These are phyloP conservation scores for Coniochaeta hoffmannii DNA, from an alignment of 2,329 filamentous ascomycete genomes.

Conservation along the genomic window DNA sequence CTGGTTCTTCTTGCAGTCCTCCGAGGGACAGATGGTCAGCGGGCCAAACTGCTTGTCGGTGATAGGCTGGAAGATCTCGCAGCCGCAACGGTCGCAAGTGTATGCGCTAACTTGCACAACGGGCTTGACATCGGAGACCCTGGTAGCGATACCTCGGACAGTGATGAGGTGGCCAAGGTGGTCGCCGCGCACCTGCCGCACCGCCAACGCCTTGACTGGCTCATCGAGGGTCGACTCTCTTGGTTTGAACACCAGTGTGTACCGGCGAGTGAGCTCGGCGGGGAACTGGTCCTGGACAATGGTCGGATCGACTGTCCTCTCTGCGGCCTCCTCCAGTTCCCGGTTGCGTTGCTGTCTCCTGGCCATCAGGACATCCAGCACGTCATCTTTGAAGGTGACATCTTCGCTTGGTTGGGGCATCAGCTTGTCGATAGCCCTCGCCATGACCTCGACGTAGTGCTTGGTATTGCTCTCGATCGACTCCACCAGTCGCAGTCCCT, in stretches of 20 bases:
- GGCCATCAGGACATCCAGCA: constrained; percentile 92
- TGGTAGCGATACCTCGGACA: constrained; percentile 84
- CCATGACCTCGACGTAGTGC: constrained; percentile 90
- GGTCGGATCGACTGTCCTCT: constrained; percentile 56
- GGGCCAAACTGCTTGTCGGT: constrained; percentile 87
- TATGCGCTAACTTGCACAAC: constrained; percentile 97
- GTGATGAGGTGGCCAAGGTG: constrained; percentile 92
- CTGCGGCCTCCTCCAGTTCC: constrained; percentile 59
- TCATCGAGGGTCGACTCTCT: constrained; percentile 64
- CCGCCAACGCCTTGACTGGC: constrained; percentile 63
- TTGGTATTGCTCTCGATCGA: constrained; percentile 88
- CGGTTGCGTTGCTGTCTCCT: constrained; percentile 83
- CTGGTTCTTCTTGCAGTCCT: constrained; percentile 86
- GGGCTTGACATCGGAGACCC: constrained; percentile 96
- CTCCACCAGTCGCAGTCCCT: constrained; percentile 66
- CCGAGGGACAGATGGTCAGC: constrained; percentile 76
- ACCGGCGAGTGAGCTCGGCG: constrained; percentile 82
- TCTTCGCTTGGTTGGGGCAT: constrained; percentile 75
- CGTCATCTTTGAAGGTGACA: constrained; percentile 91
- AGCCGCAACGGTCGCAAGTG: constrained; percentile 92
- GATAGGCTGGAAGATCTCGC: constrained; percentile 95
- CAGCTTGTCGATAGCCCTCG: constrained; percentile 77
- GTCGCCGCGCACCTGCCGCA: constrained; percentile 86
- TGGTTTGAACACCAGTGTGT: constrained; percentile 95
- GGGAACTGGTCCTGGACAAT: constrained; percentile 75